phyloP scores from a whole-genome alignment of 345 rosid species.

The Stellera chamaejasme region DNA sequence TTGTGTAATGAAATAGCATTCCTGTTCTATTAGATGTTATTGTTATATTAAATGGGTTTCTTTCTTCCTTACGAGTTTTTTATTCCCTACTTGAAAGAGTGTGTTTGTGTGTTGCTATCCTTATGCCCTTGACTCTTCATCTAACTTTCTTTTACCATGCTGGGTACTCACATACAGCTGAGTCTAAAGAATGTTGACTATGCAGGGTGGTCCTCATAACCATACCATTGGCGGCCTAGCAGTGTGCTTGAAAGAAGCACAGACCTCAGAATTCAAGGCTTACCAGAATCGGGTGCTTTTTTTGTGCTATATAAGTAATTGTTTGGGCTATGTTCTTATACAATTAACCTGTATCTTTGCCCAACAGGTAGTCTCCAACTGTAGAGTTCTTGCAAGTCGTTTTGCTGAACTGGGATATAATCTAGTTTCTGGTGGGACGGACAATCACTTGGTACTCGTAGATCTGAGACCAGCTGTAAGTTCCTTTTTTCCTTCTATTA shows the following conservation, averaged over 20 bases:
- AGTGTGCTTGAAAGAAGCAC: conserved; percentile 84
- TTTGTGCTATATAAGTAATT: background rate
- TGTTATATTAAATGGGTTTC: background rate
- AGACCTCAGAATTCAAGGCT: conserved; percentile 56
- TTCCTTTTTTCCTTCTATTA: background rate
- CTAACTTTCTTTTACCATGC: too few relatives aligned
- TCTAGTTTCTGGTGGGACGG: conserved; percentile 89
- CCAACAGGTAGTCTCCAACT: conserved; percentile 67
- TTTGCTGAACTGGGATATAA: conserved; percentile 69
- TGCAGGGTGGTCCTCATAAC: conserved; percentile 96
- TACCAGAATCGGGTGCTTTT: conserved; percentile 66
- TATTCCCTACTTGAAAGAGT: too few relatives aligned
- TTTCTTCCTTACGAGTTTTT: too few relatives aligned
- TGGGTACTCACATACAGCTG: too few relatives aligned
- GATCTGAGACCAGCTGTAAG: conserved; percentile 84
- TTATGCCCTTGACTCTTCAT: too few relatives aligned
- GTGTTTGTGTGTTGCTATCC: too few relatives aligned
- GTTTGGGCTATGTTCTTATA: background rate
- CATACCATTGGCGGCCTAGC: conserved; percentile 92
- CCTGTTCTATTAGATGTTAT: background rate
- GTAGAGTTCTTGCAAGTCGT: conserved; percentile 64
- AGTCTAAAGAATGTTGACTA: background rate
- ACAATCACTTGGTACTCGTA: conserved; percentile 85
- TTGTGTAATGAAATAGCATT: background rate
- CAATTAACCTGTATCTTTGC: conserved; percentile 3